Percentiles rank a stretch among this genome's conserved stretches.
phyloP scores from a whole-genome alignment of 768 basidiomycete genomes.

The Psilocybe cubensis region DNA sequence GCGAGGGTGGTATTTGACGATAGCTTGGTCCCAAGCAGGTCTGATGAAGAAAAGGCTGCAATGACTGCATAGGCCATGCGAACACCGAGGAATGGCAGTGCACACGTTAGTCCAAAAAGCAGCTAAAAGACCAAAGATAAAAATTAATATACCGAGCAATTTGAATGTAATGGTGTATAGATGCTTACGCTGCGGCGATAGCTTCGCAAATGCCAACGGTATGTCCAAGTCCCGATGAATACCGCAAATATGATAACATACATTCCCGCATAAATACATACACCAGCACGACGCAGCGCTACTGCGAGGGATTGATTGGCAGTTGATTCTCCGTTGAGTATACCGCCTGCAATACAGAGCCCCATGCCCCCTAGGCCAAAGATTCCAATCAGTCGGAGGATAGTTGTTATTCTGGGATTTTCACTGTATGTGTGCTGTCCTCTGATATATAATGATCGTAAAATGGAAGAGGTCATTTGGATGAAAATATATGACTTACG shows the following conservation, averaged over 20 bases:
- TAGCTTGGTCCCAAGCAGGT: constrained; percentile 39
- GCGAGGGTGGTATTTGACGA: constrained; percentile 47
- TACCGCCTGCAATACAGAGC: constrained; percentile 49
- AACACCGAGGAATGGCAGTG: constrained; percentile 64
- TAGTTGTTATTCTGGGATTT: constrained; percentile 40
- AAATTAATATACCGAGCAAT: background rate
- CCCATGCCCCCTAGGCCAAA: constrained; percentile 42
- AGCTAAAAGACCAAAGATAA: constrained; percentile 41
- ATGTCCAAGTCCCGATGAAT: constrained; percentile 46
- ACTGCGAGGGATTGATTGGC: constrained; percentile 36
- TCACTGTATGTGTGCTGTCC: constrained; percentile 58
- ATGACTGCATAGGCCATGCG: constrained; percentile 62
- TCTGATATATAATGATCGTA: constrained; percentile 24
- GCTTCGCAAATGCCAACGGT: constrained; percentile 48
- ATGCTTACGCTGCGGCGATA: constrained; percentile 48
- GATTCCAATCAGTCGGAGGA: constrained; percentile 40
- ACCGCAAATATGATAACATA: constrained; percentile 44
- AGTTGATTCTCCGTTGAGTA: constrained; percentile 41
- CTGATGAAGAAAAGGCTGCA: constrained; percentile 58
- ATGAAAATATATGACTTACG: constrained; percentile 33
- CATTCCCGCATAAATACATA: constrained; percentile 43
- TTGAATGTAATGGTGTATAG: background rate
- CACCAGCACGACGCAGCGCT: constrained; percentile 45
- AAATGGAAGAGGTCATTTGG: too few relatives aligned
- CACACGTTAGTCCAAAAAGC: constrained; percentile 53